phyloP scores from a whole-genome alignment of 768 basidiomycete species.

The Kwoniella bestiolae region DNA sequence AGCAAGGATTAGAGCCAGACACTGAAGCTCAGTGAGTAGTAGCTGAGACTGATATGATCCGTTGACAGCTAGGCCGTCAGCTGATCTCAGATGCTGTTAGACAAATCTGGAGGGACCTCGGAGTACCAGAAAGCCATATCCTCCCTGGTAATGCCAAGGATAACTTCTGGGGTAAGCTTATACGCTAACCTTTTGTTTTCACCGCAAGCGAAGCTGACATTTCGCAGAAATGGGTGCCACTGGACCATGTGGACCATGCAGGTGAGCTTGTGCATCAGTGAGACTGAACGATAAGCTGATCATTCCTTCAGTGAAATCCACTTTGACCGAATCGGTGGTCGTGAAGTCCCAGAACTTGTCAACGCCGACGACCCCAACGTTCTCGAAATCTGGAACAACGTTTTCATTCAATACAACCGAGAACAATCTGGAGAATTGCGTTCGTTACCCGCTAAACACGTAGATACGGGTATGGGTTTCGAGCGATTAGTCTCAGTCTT shows the following conservation, averaged over 20 bases:
- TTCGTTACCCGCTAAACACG: slow-evolving; percentile 84
- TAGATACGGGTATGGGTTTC: slow-evolving; percentile 99
- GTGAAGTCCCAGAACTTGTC: slow-evolving; percentile 89
- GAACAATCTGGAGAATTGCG: slow-evolving; percentile 83
- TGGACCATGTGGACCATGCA: slow-evolving; percentile 97
- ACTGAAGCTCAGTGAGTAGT: slow-evolving; percentile 70
- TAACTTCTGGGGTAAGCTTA: slow-evolving; percentile 91
- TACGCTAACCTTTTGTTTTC: neutral
- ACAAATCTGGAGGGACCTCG: slow-evolving; percentile 83
- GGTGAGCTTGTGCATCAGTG: slow-evolving; percentile 51
- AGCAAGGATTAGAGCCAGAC: slow-evolving; percentile 82
- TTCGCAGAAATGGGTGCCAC: slow-evolving; percentile 92
- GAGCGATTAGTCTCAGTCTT: slow-evolving; percentile 94
- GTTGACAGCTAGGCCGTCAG: too few species aligned
- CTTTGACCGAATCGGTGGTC: slow-evolving; percentile 95
- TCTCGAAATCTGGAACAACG: slow-evolving; percentile 96
- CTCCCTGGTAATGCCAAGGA: slow-evolving; percentile 93
- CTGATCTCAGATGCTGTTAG: slow-evolving; percentile 21
- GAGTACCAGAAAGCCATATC: slow-evolving; percentile 85
- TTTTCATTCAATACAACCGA: slow-evolving; percentile 98
- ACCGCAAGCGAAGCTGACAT: neutral
- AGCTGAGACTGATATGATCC: neutral
- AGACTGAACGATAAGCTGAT: slow-evolving; percentile 1
- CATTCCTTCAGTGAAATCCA: slow-evolving; percentile 70
- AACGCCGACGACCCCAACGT: slow-evolving; percentile 97